Evolutionary conservation across 495 filamentous ascomycete genomes (phyloP), one percentile per base, ranked within the genome.

Genomic region (Letharia lupina): DNA sequence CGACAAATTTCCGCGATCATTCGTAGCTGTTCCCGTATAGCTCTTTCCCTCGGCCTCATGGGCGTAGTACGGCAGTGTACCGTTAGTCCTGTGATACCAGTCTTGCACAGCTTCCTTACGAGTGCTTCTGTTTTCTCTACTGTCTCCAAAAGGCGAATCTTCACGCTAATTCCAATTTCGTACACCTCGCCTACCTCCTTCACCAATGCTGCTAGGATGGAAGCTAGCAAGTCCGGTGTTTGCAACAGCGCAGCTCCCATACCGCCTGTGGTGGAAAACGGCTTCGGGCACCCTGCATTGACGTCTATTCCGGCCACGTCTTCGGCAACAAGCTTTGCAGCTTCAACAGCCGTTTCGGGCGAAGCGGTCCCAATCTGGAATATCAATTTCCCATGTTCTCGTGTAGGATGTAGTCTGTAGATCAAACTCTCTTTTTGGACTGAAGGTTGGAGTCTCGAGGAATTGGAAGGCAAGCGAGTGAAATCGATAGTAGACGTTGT

Each of bases 231-330:
- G 63, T 97, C 93, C 1, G 94, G 95, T 0, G 86, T 89, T 60
- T 83, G 81, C 20, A 98, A 81, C 31, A 98, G 77, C 4, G 92
- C 94, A 0, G 95, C 94, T 40, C 95, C 95, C 94, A 98, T 98
- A 47, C 94, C 95, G 45, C 91, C 89, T 65, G 80, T 81, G 15
- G 92, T 95, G 68, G 87, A 91, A 75, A 98, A 98, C 5, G 95
- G 91, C 76, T 98, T 98, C 0, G 94, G 94, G 75, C 94, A 98
- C 8, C 94, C 94, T 8, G 93, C 90, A 78, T 98, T 98, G 64
- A 98, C 88, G 75, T 98, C 94, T 66, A 98, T 97, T 48, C 95
- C 94, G 0, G 87, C 86, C 1, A 98, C 93, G 75, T 98, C 89
- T 7, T 76, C 81, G 0, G 91, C 95, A 13, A 98, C 89, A 9